Evolutionary conservation across 2,329 filamentous ascomycete genomes (phyloP).

Genomic region (Penicillium freii): DNA sequence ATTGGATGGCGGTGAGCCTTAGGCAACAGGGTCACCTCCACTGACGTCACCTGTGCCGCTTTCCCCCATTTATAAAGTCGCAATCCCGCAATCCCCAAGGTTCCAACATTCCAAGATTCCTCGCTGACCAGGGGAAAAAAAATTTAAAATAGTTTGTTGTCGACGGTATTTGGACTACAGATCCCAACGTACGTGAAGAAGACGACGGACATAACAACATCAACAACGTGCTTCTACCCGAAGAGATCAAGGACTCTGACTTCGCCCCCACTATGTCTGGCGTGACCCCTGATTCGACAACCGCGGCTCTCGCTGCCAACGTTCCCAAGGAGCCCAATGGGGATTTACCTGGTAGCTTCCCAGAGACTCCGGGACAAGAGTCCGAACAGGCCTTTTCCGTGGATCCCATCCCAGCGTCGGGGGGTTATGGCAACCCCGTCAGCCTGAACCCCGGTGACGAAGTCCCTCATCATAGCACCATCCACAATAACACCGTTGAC

Average conservation of each 20-base stretch:
- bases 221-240: slow-evolving; percentile 84
- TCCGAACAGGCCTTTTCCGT: slow-evolving; percentile 46
- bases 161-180: slow-evolving; percentile 84
- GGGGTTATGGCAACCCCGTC: slow-evolving; percentile 71
- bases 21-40: slow-evolving; percentile 12
- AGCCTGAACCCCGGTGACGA: slow-evolving; percentile 75
- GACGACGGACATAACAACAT: slow-evolving; percentile 78
- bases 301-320: slow-evolving; percentile 55
- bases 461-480: slow-evolving; percentile 64
- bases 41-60: slow-evolving; percentile 25
- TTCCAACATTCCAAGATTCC: neutral
- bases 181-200: slow-evolving; percentile 77
- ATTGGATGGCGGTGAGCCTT: slow-evolving; percentile 24
- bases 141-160: slow-evolving; percentile 73
- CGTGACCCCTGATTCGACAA: slow-evolving; percentile 68
- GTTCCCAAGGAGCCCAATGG: slow-evolving; percentile 58
- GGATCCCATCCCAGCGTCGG: slow-evolving; percentile 59
- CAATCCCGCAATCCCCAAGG: slow-evolving; percentile 5
- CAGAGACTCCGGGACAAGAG: slow-evolving; percentile 64
- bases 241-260: slow-evolving; percentile 57
- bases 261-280: slow-evolving; percentile 52
- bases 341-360: slow-evolving; percentile 64
- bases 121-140: slow-evolving; percentile 6
- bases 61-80: slow-evolving; percentile 16
- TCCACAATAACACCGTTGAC: slow-evolving; percentile 70